Evolutionary conservation across 345 rosid genomes (phyloP).

Genomic region (Eucalyptus guilfoylei): DNA sequence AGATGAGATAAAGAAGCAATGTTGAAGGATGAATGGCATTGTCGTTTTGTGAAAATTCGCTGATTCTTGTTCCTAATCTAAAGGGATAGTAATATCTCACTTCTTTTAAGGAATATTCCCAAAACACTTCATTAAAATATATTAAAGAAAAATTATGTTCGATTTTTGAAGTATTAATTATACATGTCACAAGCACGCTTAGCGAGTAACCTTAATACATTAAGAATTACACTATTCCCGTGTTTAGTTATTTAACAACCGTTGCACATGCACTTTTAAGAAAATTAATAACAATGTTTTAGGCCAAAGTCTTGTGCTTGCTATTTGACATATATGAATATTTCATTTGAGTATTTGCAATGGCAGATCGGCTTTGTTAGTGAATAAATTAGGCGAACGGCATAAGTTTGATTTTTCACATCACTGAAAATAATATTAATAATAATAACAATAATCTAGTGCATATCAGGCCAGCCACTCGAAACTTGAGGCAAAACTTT

Average conservation of each 20-base stretch:
- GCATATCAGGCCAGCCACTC: not conserved
- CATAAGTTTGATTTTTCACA: not conserved
- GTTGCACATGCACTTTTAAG: not conserved
- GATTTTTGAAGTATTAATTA: not conserved
- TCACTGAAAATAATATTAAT: not conserved
- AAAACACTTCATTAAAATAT: not conserved
- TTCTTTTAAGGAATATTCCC: not conserved
- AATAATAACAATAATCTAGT: accelerated
- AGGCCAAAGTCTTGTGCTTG: not conserved
- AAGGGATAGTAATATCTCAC: not conserved
- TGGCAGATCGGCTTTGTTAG: not conserved
- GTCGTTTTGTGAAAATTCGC: not conserved
- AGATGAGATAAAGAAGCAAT: not conserved
- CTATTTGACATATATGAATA: not conserved
- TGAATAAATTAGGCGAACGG: not conserved
- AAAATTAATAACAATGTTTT: not conserved
- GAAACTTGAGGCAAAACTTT: not conserved
- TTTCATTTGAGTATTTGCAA: not conserved
- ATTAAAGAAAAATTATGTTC: not conserved
- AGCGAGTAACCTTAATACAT: too few relatives aligned
- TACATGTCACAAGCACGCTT: accelerated
- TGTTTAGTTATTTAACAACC: not conserved
- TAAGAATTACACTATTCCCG: not conserved
- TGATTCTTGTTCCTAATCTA: not conserved
- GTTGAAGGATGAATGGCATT: not conserved